Conservation (phyloP, 2,329 filamentous ascomycete species). For the Didymella segeticola region DNA sequence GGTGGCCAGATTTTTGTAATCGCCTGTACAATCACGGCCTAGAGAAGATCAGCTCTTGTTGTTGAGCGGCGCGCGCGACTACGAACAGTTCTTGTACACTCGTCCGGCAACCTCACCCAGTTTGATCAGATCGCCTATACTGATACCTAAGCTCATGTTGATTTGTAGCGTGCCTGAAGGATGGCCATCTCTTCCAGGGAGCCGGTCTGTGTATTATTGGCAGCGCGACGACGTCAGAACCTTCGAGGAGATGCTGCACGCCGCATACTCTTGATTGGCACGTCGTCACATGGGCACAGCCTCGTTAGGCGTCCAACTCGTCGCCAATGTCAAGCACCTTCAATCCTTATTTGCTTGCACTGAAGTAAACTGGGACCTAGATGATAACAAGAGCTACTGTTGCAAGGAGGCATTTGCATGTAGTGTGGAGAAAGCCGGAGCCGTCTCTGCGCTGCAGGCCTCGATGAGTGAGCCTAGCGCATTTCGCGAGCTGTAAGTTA, state of each 20-base stretch:
- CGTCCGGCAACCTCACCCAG: conserved; percentile 32
- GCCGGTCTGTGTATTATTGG: neutral
- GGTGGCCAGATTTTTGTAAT: conserved; percentile 36
- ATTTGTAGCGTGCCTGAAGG: too few species aligned
- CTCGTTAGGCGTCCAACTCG: neutral
- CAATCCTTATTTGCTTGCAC: too few species aligned
- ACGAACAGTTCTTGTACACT: conserved; percentile 37
- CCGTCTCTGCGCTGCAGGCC: too few species aligned
- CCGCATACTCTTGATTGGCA: neutral
- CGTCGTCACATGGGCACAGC: neutral
- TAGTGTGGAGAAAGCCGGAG: too few species aligned
- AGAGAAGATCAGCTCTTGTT: neutral
- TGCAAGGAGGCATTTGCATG: too few species aligned
- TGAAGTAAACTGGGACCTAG: too few species aligned
- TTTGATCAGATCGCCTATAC: conserved; percentile 37
- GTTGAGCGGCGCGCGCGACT: neutral
- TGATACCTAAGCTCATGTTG: conserved; percentile 37
- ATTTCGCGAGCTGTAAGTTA: too few species aligned
- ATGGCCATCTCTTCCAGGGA: neutral
- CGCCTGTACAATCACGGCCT: conserved; percentile 41
- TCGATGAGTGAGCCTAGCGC: too few species aligned
- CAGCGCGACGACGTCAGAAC: neutral
- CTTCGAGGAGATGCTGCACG: neutral
- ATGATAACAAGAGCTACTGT: too few species aligned
- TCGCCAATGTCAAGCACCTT: too few species aligned